A percentile compares a stretch with the other conserved stretches of the same genome.
Evolutionary conservation across 176 grass and related monocot genomes (phyloP).

Genomic region (Carex littledalei): DNA sequence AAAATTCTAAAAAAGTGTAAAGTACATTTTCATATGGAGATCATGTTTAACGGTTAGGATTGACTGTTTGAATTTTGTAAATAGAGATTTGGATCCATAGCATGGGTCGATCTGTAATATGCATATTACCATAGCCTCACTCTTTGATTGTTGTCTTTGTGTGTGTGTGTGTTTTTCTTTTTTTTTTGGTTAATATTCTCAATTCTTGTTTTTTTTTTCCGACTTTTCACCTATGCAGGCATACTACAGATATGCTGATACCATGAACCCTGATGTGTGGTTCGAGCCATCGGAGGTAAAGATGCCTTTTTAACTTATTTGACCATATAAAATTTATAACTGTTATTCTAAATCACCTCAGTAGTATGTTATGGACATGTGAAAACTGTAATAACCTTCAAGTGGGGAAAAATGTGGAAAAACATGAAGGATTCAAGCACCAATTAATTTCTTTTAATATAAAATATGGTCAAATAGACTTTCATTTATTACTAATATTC

Average conservation of each 20-base stretch:
- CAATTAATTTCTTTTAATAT: neutral
- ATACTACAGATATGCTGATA: slow-evolving; percentile 89
- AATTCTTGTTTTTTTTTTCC: slow-evolving; percentile 11
- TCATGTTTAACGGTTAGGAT: no score
- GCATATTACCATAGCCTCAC: no score
- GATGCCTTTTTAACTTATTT: neutral
- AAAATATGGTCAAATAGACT: neutral
- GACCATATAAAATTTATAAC: neutral
- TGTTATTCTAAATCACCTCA: slow-evolving; percentile 1
- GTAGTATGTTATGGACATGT: neutral
- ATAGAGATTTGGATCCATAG: no score
- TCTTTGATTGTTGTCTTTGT: neutral
- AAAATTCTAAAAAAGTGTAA: no score
- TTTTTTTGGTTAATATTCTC: slow-evolving; percentile 5
- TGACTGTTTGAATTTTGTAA: no score
- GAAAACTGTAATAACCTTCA: neutral
- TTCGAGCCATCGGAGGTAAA: slow-evolving; percentile 88
- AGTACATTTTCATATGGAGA: no score
- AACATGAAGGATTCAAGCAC: neutral
- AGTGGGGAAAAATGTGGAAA: neutral
- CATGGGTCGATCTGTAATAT: no score
- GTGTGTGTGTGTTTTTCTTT: neutral
- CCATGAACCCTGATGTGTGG: slow-evolving; percentile 95
- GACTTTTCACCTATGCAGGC: slow-evolving; percentile 43
- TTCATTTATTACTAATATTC: neutral